Evolutionary conservation across 257 asterid species (phyloP).

Genomic region (Schizonepeta tenuifolia): DNA sequence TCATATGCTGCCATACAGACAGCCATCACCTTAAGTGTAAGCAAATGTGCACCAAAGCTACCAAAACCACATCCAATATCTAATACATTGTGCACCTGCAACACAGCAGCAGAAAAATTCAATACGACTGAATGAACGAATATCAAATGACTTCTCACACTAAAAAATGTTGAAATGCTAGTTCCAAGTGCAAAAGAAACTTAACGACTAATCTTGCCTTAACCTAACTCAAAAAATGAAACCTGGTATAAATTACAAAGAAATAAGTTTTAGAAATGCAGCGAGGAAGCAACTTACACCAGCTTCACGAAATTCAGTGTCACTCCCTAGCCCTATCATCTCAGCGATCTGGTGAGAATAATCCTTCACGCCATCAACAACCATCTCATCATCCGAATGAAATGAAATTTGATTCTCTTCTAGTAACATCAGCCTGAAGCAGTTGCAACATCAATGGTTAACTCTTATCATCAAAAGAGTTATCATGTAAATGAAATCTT

Average conservation of each 20-base stretch:
- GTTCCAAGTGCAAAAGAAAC: slow-evolving; percentile 24
- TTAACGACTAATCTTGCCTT: background rate
- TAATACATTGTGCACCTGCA: slow-evolving; percentile 80
- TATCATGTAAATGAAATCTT: slow-evolving; percentile 5
- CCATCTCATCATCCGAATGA: slow-evolving; percentile 81
- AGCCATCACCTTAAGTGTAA: slow-evolving; percentile 86
- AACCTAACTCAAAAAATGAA: slow-evolving; percentile 19
- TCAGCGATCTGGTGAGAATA: slow-evolving; percentile 91
- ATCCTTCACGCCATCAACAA: slow-evolving; percentile 83
- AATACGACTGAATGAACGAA: slow-evolving; percentile 17
- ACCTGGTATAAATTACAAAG: background rate
- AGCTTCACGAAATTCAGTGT: slow-evolving; percentile 71
- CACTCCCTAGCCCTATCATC: slow-evolving; percentile 92
- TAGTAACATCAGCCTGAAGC: slow-evolving; percentile 85
- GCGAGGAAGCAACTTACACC: slow-evolving; percentile 67
- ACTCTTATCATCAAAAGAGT: slow-evolving; percentile 22
- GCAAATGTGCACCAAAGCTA: slow-evolving; percentile 92
- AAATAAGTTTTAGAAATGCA: background rate
- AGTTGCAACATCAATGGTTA: slow-evolving; percentile 32
- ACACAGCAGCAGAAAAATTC: slow-evolving; percentile 39
- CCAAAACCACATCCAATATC: slow-evolving; percentile 99
- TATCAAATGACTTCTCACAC: slow-evolving; percentile 19
- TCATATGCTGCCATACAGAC: slow-evolving; percentile 95
- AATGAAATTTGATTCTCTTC: slow-evolving; percentile 98
- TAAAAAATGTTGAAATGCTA: background rate